Conservation (phyloP, 352 stramenopile genomes). For the Pythium vanterpoolii region DNA sequence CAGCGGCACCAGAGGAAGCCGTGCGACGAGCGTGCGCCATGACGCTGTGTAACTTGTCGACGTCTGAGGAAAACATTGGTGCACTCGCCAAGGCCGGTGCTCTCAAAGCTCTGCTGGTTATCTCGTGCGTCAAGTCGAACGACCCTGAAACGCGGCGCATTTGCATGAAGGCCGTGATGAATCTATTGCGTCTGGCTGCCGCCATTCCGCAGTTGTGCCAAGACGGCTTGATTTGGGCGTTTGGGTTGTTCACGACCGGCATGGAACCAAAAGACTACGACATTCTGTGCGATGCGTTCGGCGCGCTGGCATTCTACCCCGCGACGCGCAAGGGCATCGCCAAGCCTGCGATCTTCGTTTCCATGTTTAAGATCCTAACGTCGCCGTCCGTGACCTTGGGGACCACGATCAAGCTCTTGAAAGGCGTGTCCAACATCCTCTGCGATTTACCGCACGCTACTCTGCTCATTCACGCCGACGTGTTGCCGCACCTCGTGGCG, state of each 20-base stretch:
- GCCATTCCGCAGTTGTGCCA: constrained; percentile 62
- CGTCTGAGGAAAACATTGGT: constrained; percentile 86
- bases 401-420: constrained; percentile 44
- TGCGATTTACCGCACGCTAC: constrained; percentile 30
- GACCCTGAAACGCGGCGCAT: constrained; percentile 69
- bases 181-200: constrained; percentile 43
- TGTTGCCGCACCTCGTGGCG: constrained; percentile 28
- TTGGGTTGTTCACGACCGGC: constrained; percentile 51
- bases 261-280: constrained; percentile 57
- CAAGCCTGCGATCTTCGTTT: constrained; percentile 36
- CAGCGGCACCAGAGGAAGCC: constrained; percentile 62
- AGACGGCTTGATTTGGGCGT: constrained; percentile 69
- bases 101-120: constrained; percentile 84
- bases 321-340: constrained; percentile 42
- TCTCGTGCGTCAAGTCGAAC: constrained; percentile 80
- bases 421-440: constrained; percentile 50
- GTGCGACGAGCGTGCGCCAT: constrained; percentile 78
- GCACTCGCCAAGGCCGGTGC: constrained; percentile 86
- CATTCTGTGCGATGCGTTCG: constrained; percentile 64
- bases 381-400: constrained; percentile 7
- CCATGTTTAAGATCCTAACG: constrained; percentile 42
- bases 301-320: constrained; percentile 52
- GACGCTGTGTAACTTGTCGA: constrained; percentile 92
- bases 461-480: constrained; percentile 23
- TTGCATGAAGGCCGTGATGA: constrained; percentile 69